Evolutionary conservation across 2,329 filamentous ascomycete genomes (phyloP), one percentile per base, ranked within the genome.

Genomic region (Claviceps fusiformis): DNA sequence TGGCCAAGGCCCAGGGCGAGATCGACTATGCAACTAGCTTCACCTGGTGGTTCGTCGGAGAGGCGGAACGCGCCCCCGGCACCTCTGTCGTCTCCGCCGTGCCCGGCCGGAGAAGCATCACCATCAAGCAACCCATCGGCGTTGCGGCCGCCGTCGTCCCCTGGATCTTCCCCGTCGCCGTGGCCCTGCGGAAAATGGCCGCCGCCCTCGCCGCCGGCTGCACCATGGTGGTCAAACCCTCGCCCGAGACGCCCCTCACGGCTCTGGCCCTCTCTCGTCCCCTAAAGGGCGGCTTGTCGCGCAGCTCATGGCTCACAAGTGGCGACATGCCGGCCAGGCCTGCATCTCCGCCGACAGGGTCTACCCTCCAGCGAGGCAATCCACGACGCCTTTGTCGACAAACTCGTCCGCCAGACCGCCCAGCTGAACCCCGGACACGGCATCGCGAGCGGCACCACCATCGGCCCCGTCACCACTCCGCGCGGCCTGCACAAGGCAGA

Each of bases 261-360:
- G 19, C 19, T 19, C 19, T 19, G 19, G 19, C 19, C 19, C 19
- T 19, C 19, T 19, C 19, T 19, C 19, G 19, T 19, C 19, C 19
- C 19, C 19, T 19, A 19, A 19, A 19, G 19, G 19, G 19, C 19
- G 19, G 19, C 19, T 19, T 19, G 19, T 89, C 15, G 71, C 73
- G 0, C 85, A 84, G 27, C 82, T 85, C 37, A 78, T 67, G 61
- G 59, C 55, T 4, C 83, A 80, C 57, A 89, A 89, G 64, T 89
- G 88, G 76, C 80, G 85, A 51, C 81, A 79, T 59, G 85, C 82
- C 0, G 85, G 86, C 27, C 86, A 89, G 69, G 87, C 85, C 0
- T 89, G 85, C 63, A 83, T 88, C 37, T 79, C 77, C 44, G 76
- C 79, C 19, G 83, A 84, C 66, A 70, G 81, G 2, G 71, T 84